phyloP scores from a whole-genome alignment of 352 stramenopile genomes.

The Pythium oligandrum region DNA sequence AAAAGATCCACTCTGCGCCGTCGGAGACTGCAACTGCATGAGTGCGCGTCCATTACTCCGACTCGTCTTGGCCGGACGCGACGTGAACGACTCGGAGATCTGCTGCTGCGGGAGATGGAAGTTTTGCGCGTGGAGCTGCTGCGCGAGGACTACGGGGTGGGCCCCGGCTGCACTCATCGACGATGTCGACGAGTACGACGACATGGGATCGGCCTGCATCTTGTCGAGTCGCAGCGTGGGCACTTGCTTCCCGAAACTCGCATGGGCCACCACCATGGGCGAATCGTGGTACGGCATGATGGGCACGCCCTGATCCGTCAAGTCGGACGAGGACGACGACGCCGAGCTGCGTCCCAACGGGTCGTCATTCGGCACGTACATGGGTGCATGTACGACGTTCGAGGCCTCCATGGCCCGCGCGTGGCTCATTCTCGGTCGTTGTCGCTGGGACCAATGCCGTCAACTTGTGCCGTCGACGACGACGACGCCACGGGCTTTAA shows the following conservation, averaged over 20 bases:
- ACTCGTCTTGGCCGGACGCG: neutral
- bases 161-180: no score
- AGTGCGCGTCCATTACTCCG: slow-evolving; percentile 2
- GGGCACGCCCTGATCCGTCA: slow-evolving; percentile 22
- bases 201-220: neutral
- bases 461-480: neutral
- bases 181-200: no score
- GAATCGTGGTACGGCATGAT: slow-evolving; percentile 14
- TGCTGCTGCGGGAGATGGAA: slow-evolving; percentile 1
- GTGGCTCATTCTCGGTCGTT: slow-evolving; percentile 5
- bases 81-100: slow-evolving; percentile 1
- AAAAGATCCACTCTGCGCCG: slow-evolving; percentile 14
- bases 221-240: slow-evolving; percentile 8
- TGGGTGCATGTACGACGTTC: slow-evolving; percentile 1
- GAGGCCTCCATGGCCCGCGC: slow-evolving; percentile 8
- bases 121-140: neutral
- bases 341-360: slow-evolving; percentile 16
- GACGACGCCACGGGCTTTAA: no score
- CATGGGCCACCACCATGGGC: neutral
- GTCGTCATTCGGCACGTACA: neutral
- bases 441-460: neutral
- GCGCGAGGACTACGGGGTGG: no score
- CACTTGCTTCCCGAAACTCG: slow-evolving; percentile 2
- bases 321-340: slow-evolving; percentile 18
- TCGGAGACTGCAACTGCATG: slow-evolving; percentile 18